Evolutionary conservation across 768 basidiomycete species (phyloP).

Genomic region (Polyporus arcularius): DNA sequence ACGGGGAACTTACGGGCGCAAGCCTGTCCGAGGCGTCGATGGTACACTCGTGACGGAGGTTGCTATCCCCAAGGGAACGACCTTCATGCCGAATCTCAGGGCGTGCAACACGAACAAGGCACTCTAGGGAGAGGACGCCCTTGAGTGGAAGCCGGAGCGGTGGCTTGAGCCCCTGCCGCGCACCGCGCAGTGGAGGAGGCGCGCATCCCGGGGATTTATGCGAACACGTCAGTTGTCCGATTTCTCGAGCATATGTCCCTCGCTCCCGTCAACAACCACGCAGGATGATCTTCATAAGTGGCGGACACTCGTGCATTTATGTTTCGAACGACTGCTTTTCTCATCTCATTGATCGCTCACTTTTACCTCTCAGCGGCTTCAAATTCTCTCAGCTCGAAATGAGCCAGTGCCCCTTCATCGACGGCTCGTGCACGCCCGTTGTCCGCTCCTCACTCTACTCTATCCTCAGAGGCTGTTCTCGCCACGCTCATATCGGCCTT

Average conservation of each 20-base stretch:
- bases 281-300: constrained; percentile 42
- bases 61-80: constrained; percentile 29
- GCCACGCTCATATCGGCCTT: constrained; percentile 9
- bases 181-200: constrained; percentile 25
- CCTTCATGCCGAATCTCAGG: constrained; percentile 27
- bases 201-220: constrained; percentile 35
- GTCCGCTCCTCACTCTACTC: not conserved
- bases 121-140: constrained; percentile 44
- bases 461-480: constrained; percentile 19
- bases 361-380: not conserved
- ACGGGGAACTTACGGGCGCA: too few relatives aligned
- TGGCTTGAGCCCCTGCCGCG: constrained; percentile 36
- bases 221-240: constrained; percentile 28
- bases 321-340: constrained; percentile 1
- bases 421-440: not conserved
- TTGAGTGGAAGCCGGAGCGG: constrained; percentile 46
- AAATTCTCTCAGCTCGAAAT: constrained; percentile 14
- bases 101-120: constrained; percentile 37
- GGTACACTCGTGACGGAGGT: constrained; percentile 29
- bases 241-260: not conserved
- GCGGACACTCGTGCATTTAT: constrained; percentile 38
- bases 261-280: not conserved
- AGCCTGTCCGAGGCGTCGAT: constrained; percentile 32
- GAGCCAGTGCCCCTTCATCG: too few relatives aligned
- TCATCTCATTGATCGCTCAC: not conserved